A percentile compares a stretch with the other conserved stretches of the same genome.
Conservation (phyloP, 2,329 filamentous ascomycete genomes). For the Beauveria bassiana region DNA sequence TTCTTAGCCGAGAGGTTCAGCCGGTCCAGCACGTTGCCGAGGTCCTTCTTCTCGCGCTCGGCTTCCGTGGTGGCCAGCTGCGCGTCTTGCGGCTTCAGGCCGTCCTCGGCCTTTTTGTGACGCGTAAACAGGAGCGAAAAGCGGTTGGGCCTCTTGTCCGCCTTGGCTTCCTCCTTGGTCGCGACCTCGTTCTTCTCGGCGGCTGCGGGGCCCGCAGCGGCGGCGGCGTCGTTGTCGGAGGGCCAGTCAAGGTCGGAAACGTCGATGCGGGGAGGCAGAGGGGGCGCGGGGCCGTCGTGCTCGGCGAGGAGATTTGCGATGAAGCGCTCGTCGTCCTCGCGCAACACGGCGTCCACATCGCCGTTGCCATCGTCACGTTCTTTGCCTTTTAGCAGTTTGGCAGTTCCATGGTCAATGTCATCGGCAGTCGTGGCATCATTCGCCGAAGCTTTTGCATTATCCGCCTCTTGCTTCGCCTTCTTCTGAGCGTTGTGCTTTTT, state of each 20-base stretch:
- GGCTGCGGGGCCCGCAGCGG: neutral
- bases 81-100: slow-evolving; percentile 17
- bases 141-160: slow-evolving; percentile 27
- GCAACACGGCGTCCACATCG: slow-evolving; percentile 1
- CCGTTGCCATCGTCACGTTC: slow-evolving; percentile 8
- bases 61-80: slow-evolving; percentile 30
- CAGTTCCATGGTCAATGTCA: slow-evolving; percentile 42
- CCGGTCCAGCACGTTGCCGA: slow-evolving; percentile 71
- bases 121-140: slow-evolving; percentile 29
- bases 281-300: slow-evolving; percentile 38
- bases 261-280: slow-evolving; percentile 46
- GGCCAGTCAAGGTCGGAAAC: slow-evolving; percentile 44
- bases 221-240: slow-evolving; percentile 23
- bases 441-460: slow-evolving; percentile 18
- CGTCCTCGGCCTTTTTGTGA: slow-evolving; percentile 32
- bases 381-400: slow-evolving; percentile 5
- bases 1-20: slow-evolving; percentile 78
- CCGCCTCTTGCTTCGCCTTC: slow-evolving; percentile 23
- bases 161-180: slow-evolving; percentile 15
- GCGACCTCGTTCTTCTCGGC: slow-evolving; percentile 13
- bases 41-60: slow-evolving; percentile 57
- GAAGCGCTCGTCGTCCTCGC: slow-evolving; percentile 20
- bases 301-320: slow-evolving; percentile 34
- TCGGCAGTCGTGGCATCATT: slow-evolving; percentile 20
- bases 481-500: slow-evolving; percentile 52